Evolutionary conservation across 2,329 filamentous ascomycete genomes (phyloP).

Genomic region (Diaporthe sp.): DNA sequence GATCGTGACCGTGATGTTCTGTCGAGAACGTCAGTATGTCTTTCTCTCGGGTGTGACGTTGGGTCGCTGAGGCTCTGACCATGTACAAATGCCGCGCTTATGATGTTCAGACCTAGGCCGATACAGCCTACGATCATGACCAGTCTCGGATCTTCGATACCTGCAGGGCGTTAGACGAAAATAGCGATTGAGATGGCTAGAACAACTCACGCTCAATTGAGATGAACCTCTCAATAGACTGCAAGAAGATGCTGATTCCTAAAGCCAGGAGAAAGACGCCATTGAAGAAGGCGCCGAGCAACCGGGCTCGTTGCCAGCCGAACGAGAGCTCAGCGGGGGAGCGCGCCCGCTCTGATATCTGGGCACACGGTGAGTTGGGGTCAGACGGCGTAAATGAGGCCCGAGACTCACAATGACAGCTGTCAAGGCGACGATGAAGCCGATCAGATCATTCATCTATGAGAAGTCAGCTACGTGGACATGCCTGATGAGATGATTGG

Average conservation of each 20-base stretch:
- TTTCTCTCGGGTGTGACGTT: too few relatives aligned
- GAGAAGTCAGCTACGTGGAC: background rate
- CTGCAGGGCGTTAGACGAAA: slow-evolving; percentile 53
- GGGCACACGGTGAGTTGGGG: slow-evolving; percentile 20
- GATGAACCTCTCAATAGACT: slow-evolving; percentile 80
- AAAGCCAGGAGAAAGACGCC: slow-evolving; percentile 80
- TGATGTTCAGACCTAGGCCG: slow-evolving; percentile 76
- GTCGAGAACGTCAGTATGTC: slow-evolving; percentile 38
- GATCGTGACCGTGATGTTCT: slow-evolving; percentile 57
- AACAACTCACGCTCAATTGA: slow-evolving; percentile 63
- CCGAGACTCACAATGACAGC: slow-evolving; percentile 69
- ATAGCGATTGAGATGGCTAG: background rate
- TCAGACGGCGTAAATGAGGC: background rate
- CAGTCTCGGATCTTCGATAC: slow-evolving; percentile 73
- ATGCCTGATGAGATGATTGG: background rate
- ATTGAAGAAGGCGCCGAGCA: slow-evolving; percentile 86
- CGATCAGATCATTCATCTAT: slow-evolving; percentile 78
- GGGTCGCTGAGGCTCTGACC: slow-evolving; percentile 55
- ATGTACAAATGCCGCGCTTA: slow-evolving; percentile 76
- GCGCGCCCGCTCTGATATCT: slow-evolving; percentile 70
- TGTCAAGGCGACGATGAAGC: slow-evolving; percentile 75
- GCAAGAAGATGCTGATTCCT: slow-evolving; percentile 79
- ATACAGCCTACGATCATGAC: slow-evolving; percentile 79
- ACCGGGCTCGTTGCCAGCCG: slow-evolving; percentile 81
- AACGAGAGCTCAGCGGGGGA: slow-evolving; percentile 75